These are phyloP conservation scores for Vachellia pachyceras DNA, from an alignment of 306 rosid genomes.

Conservation along the genomic window DNA sequence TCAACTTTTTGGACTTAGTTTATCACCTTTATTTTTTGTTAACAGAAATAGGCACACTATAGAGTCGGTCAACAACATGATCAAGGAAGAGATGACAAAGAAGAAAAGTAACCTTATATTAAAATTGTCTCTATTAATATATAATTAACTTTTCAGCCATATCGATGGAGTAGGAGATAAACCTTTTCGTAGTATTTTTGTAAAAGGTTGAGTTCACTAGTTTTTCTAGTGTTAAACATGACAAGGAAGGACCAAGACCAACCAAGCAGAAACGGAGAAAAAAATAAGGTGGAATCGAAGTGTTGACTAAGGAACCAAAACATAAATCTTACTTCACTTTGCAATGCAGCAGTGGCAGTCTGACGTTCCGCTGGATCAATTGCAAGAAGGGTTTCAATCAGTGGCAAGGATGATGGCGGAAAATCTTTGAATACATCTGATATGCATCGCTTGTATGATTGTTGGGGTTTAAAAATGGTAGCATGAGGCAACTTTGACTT, in stretches of 20 bases:
- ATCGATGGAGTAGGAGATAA: neutral
- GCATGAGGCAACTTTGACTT: slow-evolving; percentile 88
- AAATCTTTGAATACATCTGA: slow-evolving; percentile 75
- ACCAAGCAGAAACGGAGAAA: slow-evolving; percentile 26
- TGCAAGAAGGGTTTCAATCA: slow-evolving; percentile 80
- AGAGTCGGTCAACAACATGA: neutral
- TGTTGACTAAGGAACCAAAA: slow-evolving; percentile 20
- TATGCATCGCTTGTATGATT: slow-evolving; percentile 83
- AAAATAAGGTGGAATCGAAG: slow-evolving; percentile 17
- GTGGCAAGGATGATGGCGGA: slow-evolving; percentile 77
- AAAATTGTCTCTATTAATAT: slow-evolving; percentile 5
- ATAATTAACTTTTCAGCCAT: slow-evolving; percentile 1
- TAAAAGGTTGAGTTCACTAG: neutral
- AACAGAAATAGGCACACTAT: too few relatives aligned
- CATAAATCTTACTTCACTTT: slow-evolving; percentile 76
- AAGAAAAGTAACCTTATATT: neutral
- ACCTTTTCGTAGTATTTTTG: neutral
- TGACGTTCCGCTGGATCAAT: slow-evolving; percentile 84
- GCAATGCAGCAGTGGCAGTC: slow-evolving; percentile 82
- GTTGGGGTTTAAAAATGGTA: slow-evolving; percentile 87
- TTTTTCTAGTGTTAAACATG: slow-evolving; percentile 11
- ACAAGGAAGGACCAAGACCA: slow-evolving; percentile 10
- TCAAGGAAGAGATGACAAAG: neutral
- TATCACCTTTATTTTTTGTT: neutral
- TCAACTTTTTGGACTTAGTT: neutral